Conservation (phyloP, 2,329 filamentous ascomycete species). For the Talaromyces sp. region DNA sequence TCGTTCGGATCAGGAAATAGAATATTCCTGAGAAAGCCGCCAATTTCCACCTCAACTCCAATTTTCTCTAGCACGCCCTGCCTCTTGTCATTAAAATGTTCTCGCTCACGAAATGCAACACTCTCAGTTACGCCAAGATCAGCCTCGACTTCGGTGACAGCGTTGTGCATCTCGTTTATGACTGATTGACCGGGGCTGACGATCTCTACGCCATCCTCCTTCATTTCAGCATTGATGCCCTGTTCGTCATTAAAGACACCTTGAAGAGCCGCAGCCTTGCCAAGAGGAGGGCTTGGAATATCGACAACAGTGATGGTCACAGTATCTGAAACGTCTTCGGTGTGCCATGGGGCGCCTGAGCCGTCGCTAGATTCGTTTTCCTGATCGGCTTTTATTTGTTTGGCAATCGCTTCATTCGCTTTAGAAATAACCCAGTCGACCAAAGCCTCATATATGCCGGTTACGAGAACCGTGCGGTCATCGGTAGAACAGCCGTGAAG, state of each 20-base stretch:
- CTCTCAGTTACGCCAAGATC: constrained; percentile 74
- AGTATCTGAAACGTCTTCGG: constrained; percentile 69
- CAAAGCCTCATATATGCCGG: constrained; percentile 84
- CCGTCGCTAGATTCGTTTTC: constrained; percentile 64
- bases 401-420: constrained; percentile 78
- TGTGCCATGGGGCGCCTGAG: constrained; percentile 61
- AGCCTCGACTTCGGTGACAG: constrained; percentile 69
- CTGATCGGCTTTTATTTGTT: constrained; percentile 66
- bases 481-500: constrained; percentile 74
- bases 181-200: constrained; percentile 72
- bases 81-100: constrained; percentile 74
- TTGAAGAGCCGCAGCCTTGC: constrained; percentile 83
- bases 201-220: constrained; percentile 84
- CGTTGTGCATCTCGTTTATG: constrained; percentile 78
- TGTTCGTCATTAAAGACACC: constrained; percentile 88
- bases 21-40: constrained; percentile 75
- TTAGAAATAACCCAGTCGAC: constrained; percentile 92
- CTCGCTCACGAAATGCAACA: constrained; percentile 65
- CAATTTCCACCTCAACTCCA: constrained; percentile 73
- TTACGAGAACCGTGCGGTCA: constrained; percentile 77
- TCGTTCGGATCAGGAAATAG: constrained; percentile 73
- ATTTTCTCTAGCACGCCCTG: constrained; percentile 84
- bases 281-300: constrained; percentile 72
- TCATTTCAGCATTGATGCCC: constrained; percentile 97
- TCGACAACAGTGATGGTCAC: constrained; percentile 88